Evolutionary conservation across 768 basidiomycete genomes (phyloP).

Genomic region (Lactifluus subvellereus): DNA sequence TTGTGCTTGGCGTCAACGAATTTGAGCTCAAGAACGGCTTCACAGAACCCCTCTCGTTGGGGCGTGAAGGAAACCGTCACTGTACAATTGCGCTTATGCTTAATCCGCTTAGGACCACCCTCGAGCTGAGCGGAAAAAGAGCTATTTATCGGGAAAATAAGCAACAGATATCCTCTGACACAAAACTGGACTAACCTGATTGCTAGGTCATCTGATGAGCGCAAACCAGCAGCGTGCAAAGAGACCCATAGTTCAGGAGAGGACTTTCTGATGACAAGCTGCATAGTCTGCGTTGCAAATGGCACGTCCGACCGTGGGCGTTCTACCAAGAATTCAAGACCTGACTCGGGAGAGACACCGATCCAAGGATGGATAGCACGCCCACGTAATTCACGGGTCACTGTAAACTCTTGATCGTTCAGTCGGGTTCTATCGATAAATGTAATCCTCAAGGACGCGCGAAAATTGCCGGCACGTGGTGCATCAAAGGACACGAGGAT

Average conservation of each 20-base stretch:
- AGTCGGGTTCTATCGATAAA: conserved; percentile 1
- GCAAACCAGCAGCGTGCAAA: background rate
- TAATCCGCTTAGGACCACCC: background rate
- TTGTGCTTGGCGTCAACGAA: conserved; percentile 3
- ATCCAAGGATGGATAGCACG: background rate
- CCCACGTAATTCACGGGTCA: conserved; percentile 9
- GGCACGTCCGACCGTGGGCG: background rate
- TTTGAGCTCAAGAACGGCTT: conserved; percentile 9
- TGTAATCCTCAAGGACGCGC: background rate
- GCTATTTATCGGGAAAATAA: background rate
- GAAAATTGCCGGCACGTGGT: background rate
- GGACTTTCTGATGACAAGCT: conserved; percentile 11
- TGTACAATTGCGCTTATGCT: background rate
- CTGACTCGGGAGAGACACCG: background rate
- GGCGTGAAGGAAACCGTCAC: conserved; percentile 8
- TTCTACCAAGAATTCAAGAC: conserved; percentile 13
- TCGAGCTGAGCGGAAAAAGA: conserved; percentile 9
- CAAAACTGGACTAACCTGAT: background rate
- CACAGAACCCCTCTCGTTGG: conserved; percentile 8
- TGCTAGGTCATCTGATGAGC: background rate
- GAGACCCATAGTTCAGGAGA: background rate
- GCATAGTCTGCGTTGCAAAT: background rate
- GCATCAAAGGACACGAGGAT: conserved; percentile 13
- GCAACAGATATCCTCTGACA: background rate
- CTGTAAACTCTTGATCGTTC: background rate